Conservation (phyloP, 176 grass and related monocot species). For the Puccinellia tenuiflora region DNA sequence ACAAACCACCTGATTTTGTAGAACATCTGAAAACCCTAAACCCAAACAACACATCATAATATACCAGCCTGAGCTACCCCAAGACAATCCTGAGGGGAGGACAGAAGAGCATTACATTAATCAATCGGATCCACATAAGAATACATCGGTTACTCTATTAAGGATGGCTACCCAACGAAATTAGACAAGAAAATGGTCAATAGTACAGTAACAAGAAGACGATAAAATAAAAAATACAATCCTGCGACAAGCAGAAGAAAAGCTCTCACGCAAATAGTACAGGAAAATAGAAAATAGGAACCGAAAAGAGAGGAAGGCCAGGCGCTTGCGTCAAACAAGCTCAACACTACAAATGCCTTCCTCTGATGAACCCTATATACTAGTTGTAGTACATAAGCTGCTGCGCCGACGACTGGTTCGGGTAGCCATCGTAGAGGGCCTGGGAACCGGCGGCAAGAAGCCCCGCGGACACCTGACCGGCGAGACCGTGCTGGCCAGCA, state of each 20-base stretch:
- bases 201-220: constrained; percentile 30
- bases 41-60: not conserved
- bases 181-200: constrained; percentile 27
- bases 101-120: constrained; percentile 39
- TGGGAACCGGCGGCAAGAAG: constrained; percentile 61
- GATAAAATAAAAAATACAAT: constrained; percentile 31
- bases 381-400: constrained; percentile 87
- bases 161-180: constrained; percentile 37
- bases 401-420: constrained; percentile 59
- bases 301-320: not conserved
- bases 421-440: constrained; percentile 62
- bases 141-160: constrained; percentile 48
- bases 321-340: constrained; percentile 47
- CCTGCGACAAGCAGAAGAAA: constrained; percentile 20
- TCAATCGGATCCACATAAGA: constrained; percentile 49
- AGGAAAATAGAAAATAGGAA: constrained; percentile 36
- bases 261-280: constrained; percentile 47
- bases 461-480: constrained; percentile 59
- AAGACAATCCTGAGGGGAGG: not conserved
- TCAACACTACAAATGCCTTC: constrained; percentile 44
- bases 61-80: not conserved
- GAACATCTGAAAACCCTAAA: not conserved
- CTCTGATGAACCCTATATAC: constrained; percentile 33
- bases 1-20: not conserved
- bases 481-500: constrained; percentile 59